Conservation (phyloP, 2,329 filamentous ascomycete genomes). For the Apiospora koreana region DNA sequence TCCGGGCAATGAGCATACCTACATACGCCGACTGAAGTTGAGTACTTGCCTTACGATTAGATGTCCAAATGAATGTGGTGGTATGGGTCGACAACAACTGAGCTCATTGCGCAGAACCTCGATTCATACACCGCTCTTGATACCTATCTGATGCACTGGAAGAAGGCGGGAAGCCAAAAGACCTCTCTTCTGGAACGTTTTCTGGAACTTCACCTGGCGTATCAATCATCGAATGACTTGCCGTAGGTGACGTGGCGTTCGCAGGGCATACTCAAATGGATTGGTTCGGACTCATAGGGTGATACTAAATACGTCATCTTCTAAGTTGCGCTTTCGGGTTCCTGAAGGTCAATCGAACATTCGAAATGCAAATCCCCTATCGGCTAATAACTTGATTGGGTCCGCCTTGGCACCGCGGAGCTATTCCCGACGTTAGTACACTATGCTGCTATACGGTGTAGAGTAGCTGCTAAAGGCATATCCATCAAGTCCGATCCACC, state of each 20-base stretch:
- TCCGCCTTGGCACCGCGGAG: background rate
- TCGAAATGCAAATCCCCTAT: background rate
- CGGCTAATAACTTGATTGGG: background rate
- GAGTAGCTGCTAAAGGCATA: background rate
- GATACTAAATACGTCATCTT: background rate
- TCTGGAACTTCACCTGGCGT: background rate
- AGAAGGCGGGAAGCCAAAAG: too few relatives aligned
- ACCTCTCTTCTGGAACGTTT: too few relatives aligned
- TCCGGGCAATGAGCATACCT: background rate
- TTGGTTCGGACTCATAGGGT: background rate
- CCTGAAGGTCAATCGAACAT: background rate
- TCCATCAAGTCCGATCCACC: background rate
- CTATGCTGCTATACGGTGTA: background rate
- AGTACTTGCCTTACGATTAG: background rate
- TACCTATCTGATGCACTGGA: background rate
- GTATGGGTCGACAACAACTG: background rate
- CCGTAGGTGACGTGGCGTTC: background rate
- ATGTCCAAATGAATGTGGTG: background rate
- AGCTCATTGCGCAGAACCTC: background rate
- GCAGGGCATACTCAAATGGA: background rate
- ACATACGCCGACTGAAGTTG: background rate
- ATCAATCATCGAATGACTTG: background rate
- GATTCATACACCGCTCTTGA: background rate
- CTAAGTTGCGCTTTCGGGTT: conserved; percentile 2
- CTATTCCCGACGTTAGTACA: background rate